A percentile compares a stretch with the other conserved stretches of the same genome.
These are phyloP conservation scores for Neofusicoccum ribis DNA, from an alignment of 2,329 filamentous ascomycete genomes.

Conservation along the genomic window DNA sequence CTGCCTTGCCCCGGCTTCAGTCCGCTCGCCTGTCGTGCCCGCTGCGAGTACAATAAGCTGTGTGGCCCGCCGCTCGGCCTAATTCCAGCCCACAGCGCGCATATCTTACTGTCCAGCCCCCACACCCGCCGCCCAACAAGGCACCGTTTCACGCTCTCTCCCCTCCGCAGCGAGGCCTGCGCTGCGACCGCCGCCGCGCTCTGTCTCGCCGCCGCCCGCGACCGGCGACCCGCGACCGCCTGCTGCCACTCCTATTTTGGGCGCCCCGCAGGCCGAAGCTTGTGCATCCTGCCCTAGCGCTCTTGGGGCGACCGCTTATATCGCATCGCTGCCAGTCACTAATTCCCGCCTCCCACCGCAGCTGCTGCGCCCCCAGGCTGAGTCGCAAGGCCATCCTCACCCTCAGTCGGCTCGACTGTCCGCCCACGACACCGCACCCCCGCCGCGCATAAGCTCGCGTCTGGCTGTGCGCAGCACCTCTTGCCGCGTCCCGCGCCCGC, in stretches of 20 bases:
- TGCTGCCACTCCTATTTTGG: slow-evolving; percentile 12
- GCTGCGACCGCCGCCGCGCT: background rate
- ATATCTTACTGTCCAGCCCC: slow-evolving; percentile 15
- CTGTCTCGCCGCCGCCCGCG: background rate
- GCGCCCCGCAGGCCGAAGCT: slow-evolving; percentile 8
- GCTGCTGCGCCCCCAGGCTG: slow-evolving; percentile 21
- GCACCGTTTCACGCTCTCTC: slow-evolving; percentile 7
- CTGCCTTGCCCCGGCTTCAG: background rate
- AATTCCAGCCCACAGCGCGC: slow-evolving; percentile 9
- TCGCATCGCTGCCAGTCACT: slow-evolving; percentile 10
- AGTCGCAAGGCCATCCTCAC: slow-evolving; percentile 21
- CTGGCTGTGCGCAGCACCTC: slow-evolving; percentile 7
- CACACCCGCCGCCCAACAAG: background rate
- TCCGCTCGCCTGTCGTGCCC: background rate
- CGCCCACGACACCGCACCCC: slow-evolving; percentile 4
- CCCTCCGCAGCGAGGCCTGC: slow-evolving; percentile 12
- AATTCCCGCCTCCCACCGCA: slow-evolving; percentile 9
- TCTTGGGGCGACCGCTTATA: slow-evolving; percentile 13
- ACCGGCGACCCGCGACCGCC: background rate
- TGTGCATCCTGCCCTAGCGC: slow-evolving; percentile 15
- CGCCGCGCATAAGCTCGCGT: slow-evolving; percentile 18
- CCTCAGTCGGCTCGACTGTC: slow-evolving; percentile 11
- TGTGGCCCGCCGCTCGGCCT: slow-evolving; percentile 11
- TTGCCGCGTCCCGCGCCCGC: slow-evolving; percentile 19
- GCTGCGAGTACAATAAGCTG: background rate